Conservation (phyloP, 2,329 filamentous ascomycete species). For the Parafenestella ontariensis region DNA sequence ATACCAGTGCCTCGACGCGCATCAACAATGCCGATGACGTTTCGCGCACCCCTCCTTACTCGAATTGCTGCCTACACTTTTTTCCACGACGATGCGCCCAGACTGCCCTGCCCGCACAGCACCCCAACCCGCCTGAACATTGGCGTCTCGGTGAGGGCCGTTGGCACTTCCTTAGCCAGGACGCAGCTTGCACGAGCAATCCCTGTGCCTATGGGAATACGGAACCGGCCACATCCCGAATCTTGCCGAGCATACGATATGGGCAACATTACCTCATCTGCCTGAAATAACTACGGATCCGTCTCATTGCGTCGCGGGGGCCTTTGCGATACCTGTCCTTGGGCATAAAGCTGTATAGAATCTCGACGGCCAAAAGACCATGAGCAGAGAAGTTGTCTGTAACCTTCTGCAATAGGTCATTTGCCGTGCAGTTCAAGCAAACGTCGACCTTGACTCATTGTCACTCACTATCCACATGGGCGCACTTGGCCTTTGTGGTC, state of each 20-base stretch:
- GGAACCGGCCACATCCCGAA: slow-evolving; percentile 27
- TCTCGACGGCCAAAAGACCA: slow-evolving; percentile 6
- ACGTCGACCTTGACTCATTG: not conserved
- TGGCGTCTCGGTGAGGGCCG: slow-evolving; percentile 18
- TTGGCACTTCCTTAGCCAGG: slow-evolving; percentile 17
- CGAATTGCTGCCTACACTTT: slow-evolving; percentile 9
- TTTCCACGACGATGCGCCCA: not conserved
- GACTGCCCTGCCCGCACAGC: not conserved
- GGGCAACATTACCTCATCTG: slow-evolving; percentile 4
- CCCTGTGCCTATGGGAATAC: slow-evolving; percentile 29
- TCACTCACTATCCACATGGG: not conserved
- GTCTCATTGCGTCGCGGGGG: not conserved
- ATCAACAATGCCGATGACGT: slow-evolving; percentile 25
- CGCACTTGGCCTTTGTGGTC: no score
- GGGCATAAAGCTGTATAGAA: not conserved
- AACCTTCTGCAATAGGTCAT: not conserved
- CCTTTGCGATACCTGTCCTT: not conserved
- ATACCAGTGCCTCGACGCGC: slow-evolving; percentile 11
- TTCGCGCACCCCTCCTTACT: slow-evolving; percentile 17
- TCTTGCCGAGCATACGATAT: slow-evolving; percentile 19
- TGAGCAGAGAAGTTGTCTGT: not conserved
- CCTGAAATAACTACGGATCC: slow-evolving; percentile 1
- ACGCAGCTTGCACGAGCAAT: slow-evolving; percentile 20
- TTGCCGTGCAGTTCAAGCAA: not conserved
- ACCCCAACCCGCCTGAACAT: slow-evolving; percentile 2